A percentile compares a stretch with the other conserved stretches of the same genome.
These are phyloP conservation scores for Didymella segeticola DNA, from an alignment of 2,329 filamentous ascomycete genomes.

Conservation along the genomic window DNA sequence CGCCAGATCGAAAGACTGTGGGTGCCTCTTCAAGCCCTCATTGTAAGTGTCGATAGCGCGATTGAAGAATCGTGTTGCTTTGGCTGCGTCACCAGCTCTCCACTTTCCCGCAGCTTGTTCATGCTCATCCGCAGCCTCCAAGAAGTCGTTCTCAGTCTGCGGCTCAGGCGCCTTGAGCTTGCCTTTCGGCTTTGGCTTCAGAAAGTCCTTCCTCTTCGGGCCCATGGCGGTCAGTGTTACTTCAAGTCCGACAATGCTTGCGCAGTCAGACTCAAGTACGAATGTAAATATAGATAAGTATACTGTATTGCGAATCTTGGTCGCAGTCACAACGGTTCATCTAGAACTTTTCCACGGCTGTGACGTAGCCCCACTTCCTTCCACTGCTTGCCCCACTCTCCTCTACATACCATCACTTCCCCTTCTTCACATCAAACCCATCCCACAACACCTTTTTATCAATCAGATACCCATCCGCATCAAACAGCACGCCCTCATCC, in stretches of 20 bases:
- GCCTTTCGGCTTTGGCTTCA: constrained; percentile 40
- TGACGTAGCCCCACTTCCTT: constrained; percentile 27
- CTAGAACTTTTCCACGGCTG: constrained; percentile 21
- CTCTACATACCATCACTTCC: constrained; percentile 19
- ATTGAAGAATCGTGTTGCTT: constrained; percentile 67
- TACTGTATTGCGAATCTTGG: not conserved
- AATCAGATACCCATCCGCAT: constrained; percentile 65
- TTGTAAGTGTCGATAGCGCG: constrained; percentile 72
- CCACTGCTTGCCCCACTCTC: constrained; percentile 1
- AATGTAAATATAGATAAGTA: too few species aligned
- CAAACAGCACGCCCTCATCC: constrained; percentile 70
- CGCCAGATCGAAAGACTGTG: constrained; percentile 71
- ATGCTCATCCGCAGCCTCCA: constrained; percentile 70
- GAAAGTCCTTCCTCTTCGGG: constrained; percentile 40
- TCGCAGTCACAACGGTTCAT: not conserved
- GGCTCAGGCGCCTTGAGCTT: constrained; percentile 55
- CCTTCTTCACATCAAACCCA: constrained; percentile 47
- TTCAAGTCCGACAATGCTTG: too few species aligned
- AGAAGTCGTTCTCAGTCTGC: constrained; percentile 70
- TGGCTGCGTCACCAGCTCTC: constrained; percentile 72
- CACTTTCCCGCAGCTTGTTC: constrained; percentile 79
- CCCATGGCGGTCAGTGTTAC: constrained; percentile 36
- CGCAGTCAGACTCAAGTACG: too few species aligned
- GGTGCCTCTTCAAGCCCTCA: constrained; percentile 66
- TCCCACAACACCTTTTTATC: constrained; percentile 56